Evolutionary conservation across 805 yeast genomes (phyloP).

Genomic region (Yamadazyma nakazawae): DNA sequence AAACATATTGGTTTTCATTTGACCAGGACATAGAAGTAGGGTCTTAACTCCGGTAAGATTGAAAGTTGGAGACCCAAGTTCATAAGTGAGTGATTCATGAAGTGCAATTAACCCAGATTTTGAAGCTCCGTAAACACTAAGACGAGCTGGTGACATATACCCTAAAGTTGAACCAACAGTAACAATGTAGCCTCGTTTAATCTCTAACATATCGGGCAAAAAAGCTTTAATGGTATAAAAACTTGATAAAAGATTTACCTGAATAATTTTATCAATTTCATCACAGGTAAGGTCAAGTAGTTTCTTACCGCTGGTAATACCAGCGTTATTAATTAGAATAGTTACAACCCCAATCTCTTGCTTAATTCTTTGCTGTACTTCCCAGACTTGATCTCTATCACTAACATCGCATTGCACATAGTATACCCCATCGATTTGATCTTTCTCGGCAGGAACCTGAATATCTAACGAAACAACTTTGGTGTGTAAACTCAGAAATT

Average conservation of each 20-base stretch:
- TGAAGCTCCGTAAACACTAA: constrained; percentile 85
- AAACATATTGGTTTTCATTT: constrained; percentile 74
- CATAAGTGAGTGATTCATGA: constrained; percentile 77
- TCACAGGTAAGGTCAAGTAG: constrained; percentile 51
- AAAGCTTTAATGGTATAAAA: constrained; percentile 68
- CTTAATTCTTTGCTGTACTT: constrained; percentile 38
- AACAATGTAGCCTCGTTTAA: constrained; percentile 69
- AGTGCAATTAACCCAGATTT: constrained; percentile 83
- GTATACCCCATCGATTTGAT: constrained; percentile 37
- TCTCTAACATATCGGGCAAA: constrained; percentile 65
- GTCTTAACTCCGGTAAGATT: constrained; percentile 59
- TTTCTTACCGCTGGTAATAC: constrained; percentile 57
- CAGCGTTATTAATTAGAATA: constrained; percentile 83
- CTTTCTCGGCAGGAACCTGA: constrained; percentile 29
- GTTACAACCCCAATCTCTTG: constrained; percentile 58
- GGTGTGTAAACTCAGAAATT: constrained; percentile 40
- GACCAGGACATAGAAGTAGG: constrained; percentile 83
- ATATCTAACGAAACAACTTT: constrained; percentile 69
- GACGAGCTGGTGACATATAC: constrained; percentile 75
- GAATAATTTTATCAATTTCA: constrained; percentile 60
- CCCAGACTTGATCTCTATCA: constrained; percentile 41
- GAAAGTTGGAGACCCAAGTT: constrained; percentile 52
- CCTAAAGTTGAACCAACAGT: constrained; percentile 86
- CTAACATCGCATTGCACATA: constrained; percentile 75
- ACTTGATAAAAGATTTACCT: constrained; percentile 67